These are phyloP conservation scores for Ogataea philodendri DNA, from an alignment of 805 yeast species.

Conservation along the genomic window DNA sequence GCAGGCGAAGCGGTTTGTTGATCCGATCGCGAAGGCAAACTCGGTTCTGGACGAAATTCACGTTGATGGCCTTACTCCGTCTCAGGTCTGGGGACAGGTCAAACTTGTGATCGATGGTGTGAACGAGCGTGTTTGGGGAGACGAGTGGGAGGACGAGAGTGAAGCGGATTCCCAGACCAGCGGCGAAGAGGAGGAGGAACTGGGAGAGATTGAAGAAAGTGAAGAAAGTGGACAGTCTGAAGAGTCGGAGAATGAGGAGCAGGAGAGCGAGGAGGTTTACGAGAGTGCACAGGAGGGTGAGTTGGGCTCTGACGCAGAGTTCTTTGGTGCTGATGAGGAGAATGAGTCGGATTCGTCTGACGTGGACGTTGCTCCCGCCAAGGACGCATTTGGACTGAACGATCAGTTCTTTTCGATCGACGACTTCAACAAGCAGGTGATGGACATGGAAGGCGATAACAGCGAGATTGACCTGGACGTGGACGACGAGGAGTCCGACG, in stretches of 20 bases:
- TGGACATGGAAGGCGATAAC: conserved; percentile 42
- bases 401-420: conserved; percentile 85
- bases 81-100: conserved; percentile 92
- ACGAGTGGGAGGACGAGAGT: conserved; percentile 20
- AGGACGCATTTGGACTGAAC: conserved; percentile 66
- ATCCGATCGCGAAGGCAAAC: conserved; percentile 45
- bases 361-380: conserved; percentile 30
- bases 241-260: conserved; percentile 11
- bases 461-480: conserved; percentile 53
- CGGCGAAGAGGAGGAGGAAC: conserved; percentile 20
- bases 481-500: conserved; percentile 49
- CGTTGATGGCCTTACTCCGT: conserved; percentile 82
- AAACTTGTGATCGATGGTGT: conserved; percentile 80
- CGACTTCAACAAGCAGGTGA: conserved; percentile 44
- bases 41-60: conserved; percentile 79
- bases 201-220: conserved; percentile 26
- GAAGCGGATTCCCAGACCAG: too few relatives aligned
- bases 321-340: conserved; percentile 18
- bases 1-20: conserved; percentile 50
- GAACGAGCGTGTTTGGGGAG: conserved; percentile 55
- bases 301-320: conserved; percentile 23
- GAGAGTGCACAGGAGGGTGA: conserved; percentile 29
- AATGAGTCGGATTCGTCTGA: conserved; percentile 16
- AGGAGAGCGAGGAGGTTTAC: conserved; percentile 24
- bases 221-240: conserved; percentile 29